These are phyloP conservation scores for Saturnispora diversa DNA, from an alignment of 805 yeast genomes.

Conservation along the genomic window DNA sequence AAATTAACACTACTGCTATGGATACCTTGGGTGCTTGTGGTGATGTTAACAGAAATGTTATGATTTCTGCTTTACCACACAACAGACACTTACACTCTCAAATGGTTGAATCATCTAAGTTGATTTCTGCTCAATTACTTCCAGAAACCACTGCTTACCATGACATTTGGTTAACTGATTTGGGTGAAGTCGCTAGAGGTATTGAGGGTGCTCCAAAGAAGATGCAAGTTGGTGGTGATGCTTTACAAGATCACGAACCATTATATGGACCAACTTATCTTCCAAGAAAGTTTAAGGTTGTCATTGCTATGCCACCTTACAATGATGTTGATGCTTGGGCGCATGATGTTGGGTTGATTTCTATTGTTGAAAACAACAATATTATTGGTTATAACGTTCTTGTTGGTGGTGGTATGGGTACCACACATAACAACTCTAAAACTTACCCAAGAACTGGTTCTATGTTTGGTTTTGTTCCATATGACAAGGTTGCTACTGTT, in stretches of 20 bases:
- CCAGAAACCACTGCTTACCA: slow-evolving; percentile 94
- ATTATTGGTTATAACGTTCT: slow-evolving; percentile 78
- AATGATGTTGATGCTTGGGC: slow-evolving; percentile 97
- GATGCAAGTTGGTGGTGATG: slow-evolving; percentile 83
- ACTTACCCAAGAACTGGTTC: slow-evolving; percentile 96
- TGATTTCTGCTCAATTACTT: slow-evolving; percentile 71
- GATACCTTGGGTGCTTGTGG: slow-evolving; percentile 98
- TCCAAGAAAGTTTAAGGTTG: slow-evolving; percentile 94
- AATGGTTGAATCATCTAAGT: slow-evolving; percentile 52
- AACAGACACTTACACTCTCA: slow-evolving; percentile 77
- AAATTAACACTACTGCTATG: slow-evolving; percentile 82
- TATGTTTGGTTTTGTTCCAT: slow-evolving; percentile 64
- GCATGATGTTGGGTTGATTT: slow-evolving; percentile 87
- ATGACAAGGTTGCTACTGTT: slow-evolving; percentile 62
- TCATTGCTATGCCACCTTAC: slow-evolving; percentile 90
- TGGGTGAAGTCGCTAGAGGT: slow-evolving; percentile 26
- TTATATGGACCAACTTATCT: slow-evolving; percentile 77
- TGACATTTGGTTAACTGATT: slow-evolving; percentile 73
- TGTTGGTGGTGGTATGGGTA: slow-evolving; percentile 99
- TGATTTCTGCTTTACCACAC: slow-evolving; percentile 81
- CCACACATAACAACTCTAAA: slow-evolving; percentile 93
- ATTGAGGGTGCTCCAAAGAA: slow-evolving; percentile 77
- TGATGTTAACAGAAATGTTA: slow-evolving; percentile 95
- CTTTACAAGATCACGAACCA: slow-evolving; percentile 80
- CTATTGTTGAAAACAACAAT: slow-evolving; percentile 64